Base-by-base conservation (phyloP, 768 basidiomycete species). In the Rhizopogon salebrosus region DNA sequence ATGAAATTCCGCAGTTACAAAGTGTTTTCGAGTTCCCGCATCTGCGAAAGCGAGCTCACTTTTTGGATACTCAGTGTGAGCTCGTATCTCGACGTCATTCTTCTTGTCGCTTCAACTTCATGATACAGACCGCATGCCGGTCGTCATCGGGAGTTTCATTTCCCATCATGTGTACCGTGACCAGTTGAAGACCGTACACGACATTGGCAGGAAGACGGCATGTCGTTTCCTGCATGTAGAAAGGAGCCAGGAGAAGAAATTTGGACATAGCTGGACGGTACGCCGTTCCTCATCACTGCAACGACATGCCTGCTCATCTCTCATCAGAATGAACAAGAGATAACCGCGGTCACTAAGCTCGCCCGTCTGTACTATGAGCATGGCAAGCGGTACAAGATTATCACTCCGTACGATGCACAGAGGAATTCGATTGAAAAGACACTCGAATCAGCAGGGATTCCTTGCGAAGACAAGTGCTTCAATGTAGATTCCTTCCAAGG, bases 401-500 rank as follows among this genome's bases (percentile, higher is more conserved):
- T n/a, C n/a, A n/a, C n/a, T n/a, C n/a, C n/a, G n/a, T n/a, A n/a
- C n/a, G n/a, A n/a, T n/a, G n/a, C 73, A 1, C 90, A 92, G 62
- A 71, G 86, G 14, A 75, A 62, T 49, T 52, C 59, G 13, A 77
- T 92, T 60, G 87, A 91, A 65, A 60, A 64, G 1, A 58, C 54
- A 5, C 78, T 92, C 65, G 75, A 81, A 59, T 38, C 45, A 0
- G 68, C 64, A 13, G 69, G 68, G 0, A 62, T 92, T 4, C 34
- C 64, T 0, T 86, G 82, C 83, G 66, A 76, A 37, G 79, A 89
- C 62, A 90, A 75, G 52, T 80, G 80, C 27, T 89, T 87, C 70
- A 88, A 87, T 57, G 80, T 90, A 10, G 89, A 90, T 62, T 80
- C 84, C 4, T 90, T 89, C 61, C 88, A 89, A 82, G 89, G 89